Percentiles rank a stretch among this genome's conserved stretches.
These are phyloP conservation scores for Parachaetomium inaequale DNA, from an alignment of 495 filamentous ascomycete genomes.

Conservation along the genomic window DNA sequence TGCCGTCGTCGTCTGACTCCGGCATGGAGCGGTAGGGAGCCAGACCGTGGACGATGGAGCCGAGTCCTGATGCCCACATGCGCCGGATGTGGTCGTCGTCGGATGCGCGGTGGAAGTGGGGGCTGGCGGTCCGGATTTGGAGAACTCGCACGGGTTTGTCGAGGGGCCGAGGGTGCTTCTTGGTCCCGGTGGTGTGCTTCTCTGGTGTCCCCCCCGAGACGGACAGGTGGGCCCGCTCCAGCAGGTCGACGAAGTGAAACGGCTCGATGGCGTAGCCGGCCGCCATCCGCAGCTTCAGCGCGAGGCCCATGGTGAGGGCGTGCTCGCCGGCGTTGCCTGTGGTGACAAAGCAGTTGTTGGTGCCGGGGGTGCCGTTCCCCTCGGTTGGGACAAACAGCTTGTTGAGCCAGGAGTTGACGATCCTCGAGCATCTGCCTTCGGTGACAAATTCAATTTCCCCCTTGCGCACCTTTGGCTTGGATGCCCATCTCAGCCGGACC, in stretches of 20 bases:
- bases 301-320: constrained; percentile 33
- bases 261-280: constrained; percentile 37
- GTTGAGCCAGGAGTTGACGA: constrained; percentile 34
- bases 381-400: constrained; percentile 8
- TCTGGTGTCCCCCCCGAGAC: background rate
- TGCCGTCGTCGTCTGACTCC: background rate
- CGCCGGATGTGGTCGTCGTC: constrained; percentile 24
- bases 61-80: constrained; percentile 29
- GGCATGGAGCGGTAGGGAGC: background rate
- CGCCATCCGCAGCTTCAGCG: constrained; percentile 24
- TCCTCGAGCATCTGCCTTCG: constrained; percentile 30
- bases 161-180: background rate
- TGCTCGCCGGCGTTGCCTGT: constrained; percentile 37
- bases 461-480: constrained; percentile 30
- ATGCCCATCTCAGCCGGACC: constrained; percentile 30
- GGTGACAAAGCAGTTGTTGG: constrained; percentile 10
- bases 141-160: constrained; percentile 19
- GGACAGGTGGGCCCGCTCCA: constrained; percentile 7
- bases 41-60: constrained; percentile 28
- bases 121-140: constrained; percentile 29
- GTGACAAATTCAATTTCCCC: constrained; percentile 16
- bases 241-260: constrained; percentile 30
- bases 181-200: background rate
- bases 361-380: no score
- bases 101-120: constrained; percentile 27